Evolutionary conservation across 805 yeast genomes (phyloP), one percentile per base, ranked within the genome.

Genomic region (Maudiozyma bulderi): DNA sequence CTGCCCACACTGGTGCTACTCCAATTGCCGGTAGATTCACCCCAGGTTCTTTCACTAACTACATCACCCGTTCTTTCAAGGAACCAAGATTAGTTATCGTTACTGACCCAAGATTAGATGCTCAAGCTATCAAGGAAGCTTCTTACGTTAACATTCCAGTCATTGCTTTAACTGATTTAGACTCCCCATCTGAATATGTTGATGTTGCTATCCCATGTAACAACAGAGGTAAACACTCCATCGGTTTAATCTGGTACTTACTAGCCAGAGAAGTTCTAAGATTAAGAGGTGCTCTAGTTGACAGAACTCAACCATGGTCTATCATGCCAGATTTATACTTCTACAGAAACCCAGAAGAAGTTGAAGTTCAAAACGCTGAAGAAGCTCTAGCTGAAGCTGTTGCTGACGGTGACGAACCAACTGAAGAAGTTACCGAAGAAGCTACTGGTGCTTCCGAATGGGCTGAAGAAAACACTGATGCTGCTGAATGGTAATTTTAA

Each of bases 331-430:
- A 93, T 81, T 84, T 93, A 76, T 93, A 90, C 90, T 93, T 93
- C 90, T 93, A 93, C 97, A 93, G 99, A 84, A 96, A 93, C 81
- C 99, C 99, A 72, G 98, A 91, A 81, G 99, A 93, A 79, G 85
- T 86, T 75, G 96, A 88, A 78, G 75, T 74, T 68, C 80, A 76
- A 63, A 78, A 74, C 65, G 80, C 78, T 64, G 86, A 80, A 69
- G 84, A 76, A 67, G 77, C 74, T 60, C 81, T 77, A 65, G 88
- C 79, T 73, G 83, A 84, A 80, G 82, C 82, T 66, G 76, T 74
- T 64, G 43, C 43, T 15, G 78, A 74, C 64, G 79, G 74, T 65
- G 79, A 81, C 63, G 81, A 76, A 65, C 87, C 81, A 67, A 87
- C 81, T 77, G 84, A 84, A 77, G 87, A 86, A 71, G 88, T 82